These are phyloP conservation scores for Lagerstroemia speciosa DNA, from an alignment of 345 rosid genomes.

Conservation along the genomic window DNA sequence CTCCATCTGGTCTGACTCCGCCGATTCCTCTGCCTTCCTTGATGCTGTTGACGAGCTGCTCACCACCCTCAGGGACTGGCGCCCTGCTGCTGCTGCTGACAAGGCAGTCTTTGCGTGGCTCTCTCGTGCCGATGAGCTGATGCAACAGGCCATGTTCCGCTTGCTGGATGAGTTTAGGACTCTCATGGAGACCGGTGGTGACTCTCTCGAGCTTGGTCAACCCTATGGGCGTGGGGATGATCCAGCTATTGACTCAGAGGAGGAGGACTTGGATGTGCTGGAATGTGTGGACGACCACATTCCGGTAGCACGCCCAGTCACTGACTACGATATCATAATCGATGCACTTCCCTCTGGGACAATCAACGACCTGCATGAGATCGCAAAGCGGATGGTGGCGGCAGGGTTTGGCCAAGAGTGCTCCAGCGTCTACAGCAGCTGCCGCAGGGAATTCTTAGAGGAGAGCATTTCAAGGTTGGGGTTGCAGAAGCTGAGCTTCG, in stretches of 20 bases:
- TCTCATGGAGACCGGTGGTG: slow-evolving; percentile 67
- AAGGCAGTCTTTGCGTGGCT: slow-evolving; percentile 40
- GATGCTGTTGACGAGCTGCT: slow-evolving; percentile 67
- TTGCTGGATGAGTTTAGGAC: slow-evolving; percentile 67
- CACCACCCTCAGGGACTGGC: slow-evolving; percentile 38
- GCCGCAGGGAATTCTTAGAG: slow-evolving; percentile 72
- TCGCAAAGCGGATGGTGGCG: slow-evolving; percentile 77
- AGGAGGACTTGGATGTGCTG: slow-evolving; percentile 18
- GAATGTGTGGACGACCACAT: slow-evolving; percentile 28
- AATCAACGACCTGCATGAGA: slow-evolving; percentile 70
- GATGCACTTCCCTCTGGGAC: slow-evolving; percentile 83
- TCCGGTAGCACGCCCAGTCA: slow-evolving; percentile 73
- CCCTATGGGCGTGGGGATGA: slow-evolving; percentile 14
- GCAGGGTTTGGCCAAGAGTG: slow-evolving; percentile 72
- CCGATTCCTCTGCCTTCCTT: slow-evolving; percentile 65
- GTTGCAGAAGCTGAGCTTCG: slow-evolving; percentile 60
- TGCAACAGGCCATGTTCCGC: slow-evolving; percentile 81
- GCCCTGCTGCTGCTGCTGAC: slow-evolving; percentile 42
- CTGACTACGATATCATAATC: slow-evolving; percentile 67
- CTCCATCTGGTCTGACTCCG: slow-evolving; percentile 81
- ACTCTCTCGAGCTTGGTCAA: slow-evolving; percentile 38
- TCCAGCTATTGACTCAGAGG: slow-evolving; percentile 31
- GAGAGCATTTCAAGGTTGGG: slow-evolving; percentile 77
- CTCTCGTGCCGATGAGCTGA: slow-evolving; percentile 64
- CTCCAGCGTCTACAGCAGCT: slow-evolving; percentile 65